A percentile compares a stretch with the other conserved stretches of the same genome.
These are phyloP conservation scores for Andrographis paniculata DNA, from an alignment of 305 asterid genomes.

Conservation along the genomic window DNA sequence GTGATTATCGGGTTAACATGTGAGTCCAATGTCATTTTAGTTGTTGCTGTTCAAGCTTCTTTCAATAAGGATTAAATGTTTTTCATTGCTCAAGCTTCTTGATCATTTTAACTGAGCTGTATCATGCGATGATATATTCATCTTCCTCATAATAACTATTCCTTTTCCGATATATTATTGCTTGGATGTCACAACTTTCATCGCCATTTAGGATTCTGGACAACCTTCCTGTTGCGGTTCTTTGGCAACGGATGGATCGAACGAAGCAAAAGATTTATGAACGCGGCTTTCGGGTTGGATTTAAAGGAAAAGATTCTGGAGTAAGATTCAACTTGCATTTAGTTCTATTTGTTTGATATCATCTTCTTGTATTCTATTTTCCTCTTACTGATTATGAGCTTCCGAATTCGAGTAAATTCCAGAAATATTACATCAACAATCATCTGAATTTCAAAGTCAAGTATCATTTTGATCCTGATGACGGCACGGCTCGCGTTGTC, in stretches of 20 bases:
- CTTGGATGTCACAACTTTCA: background rate
- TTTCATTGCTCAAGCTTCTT: no score
- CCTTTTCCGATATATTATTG: no score
- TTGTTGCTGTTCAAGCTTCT: no score
- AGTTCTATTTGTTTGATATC: background rate
- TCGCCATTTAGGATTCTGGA: conserved; percentile 70
- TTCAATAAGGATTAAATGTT: no score
- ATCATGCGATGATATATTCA: no score
- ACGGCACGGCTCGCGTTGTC: conserved; percentile 78
- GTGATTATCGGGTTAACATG: conserved; percentile 49
- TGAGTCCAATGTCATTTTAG: conserved; percentile 13
- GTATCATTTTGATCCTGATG: conserved; percentile 76
- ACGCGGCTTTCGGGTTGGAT: conserved; percentile 93
- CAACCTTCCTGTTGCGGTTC: conserved; percentile 93
- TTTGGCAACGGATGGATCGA: conserved; percentile 66
- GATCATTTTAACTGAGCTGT: no score
- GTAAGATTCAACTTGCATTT: conserved; percentile 37
- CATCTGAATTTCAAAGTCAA: conserved; percentile 92
- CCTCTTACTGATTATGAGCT: conserved; percentile 9
- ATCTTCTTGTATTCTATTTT: conserved; percentile 9
- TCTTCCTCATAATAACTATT: no score
- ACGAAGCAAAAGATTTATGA: conserved; percentile 66
- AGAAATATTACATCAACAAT: conserved; percentile 75
- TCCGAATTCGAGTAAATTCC: conserved; percentile 72
- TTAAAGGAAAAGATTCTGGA: conserved; percentile 87